Base-by-base conservation (phyloP, 2,329 filamentous ascomycete genomes). In the Balansia obtecta region DNA sequence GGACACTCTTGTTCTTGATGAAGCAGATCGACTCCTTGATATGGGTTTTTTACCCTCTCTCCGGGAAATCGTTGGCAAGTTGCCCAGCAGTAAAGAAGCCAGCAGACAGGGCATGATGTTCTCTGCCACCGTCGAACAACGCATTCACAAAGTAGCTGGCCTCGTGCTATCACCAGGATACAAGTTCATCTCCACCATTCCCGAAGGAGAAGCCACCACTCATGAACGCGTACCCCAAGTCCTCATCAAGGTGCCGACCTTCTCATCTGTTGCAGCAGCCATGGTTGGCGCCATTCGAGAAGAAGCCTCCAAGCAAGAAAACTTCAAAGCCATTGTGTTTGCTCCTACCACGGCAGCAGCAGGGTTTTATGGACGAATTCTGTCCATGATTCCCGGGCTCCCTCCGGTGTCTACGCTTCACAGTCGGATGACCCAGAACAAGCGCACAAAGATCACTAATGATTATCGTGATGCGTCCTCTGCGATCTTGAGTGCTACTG, bases 291-390 rank as follows among this genome's bases (percentile, higher is more conserved):
- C 80, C 52, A 68, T 83, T 16, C 66, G 69, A 2, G 63, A 71
- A 50, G 75, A 79, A 55, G 61, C 65, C 10, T 58, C 63, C 4
- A 61, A 63, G 46, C 58, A 63, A 11, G 65, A 68, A 6, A 73
- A 75, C 1, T 90, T 95, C 77, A 95, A 95, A 68, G 86, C 86
- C 32, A 89, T 95, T 57, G 70, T 91, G 37, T 95, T 91, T 67
- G 85, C 85, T 56, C 83, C 83, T 49, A 79, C 77, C 0, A 76
- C 77, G 3, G 71, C 68, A 2, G 68, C 72, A 1, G 75, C 74
- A 4, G 73, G 72, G 40, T 71, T 79, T 45, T 75, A 79, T 58
- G 67, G 70, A 20, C 60, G 70, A 13, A 50, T 79, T 18, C 67
- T 79, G 3, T 63, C 61, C 27, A 54, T 58, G 18, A 57, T 70